Base-by-base conservation (phyloP, 352 stramenopile species). In the Achlya hypogyna region DNA sequence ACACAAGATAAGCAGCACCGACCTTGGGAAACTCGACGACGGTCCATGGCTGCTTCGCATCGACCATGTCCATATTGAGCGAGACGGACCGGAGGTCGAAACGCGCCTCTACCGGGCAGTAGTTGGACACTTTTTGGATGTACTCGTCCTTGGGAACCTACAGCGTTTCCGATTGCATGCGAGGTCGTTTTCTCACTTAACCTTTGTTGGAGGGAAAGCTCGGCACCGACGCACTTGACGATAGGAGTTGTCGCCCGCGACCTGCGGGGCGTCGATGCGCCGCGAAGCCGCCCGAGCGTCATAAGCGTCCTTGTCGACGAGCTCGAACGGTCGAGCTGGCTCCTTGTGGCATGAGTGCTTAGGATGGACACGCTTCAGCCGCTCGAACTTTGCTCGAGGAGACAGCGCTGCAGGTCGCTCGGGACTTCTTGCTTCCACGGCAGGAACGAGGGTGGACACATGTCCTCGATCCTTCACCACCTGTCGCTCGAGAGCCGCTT, bases 1-100 rank as follows among this genome's bases (percentile, higher is more conserved):
- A n/a, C n/a, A n/a, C n/a, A n/a, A n/a, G n/a, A n/a, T n/a, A n/a
- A n/a, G n/a, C n/a, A n/a, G n/a, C n/a, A n/a, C n/a, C n/a, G n/a
- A 23, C 45, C 40, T 75, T 77, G 10, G 78, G 78, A 47, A 86
- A 86, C 25, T 77, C 51, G 35, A 82, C 72, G 2, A 82, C 56
- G 4, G 54, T 64, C 76, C 78, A 86, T n/a, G 69, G 68, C 4
- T 59, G 51, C n/a, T 70, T 38, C 32, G 54, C 43, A 4, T 63
- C 62, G 20, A 72, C 51, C 1, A 60, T 69, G 18, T 43, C 38
- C 4, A 31, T 43, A 16, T 65, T n/a, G 16, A 75, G 51, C 14
- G 29, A 51, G 10, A 75, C 75, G 38, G 65, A 76, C 31, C 64
- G 53, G 23, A 78, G 42, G 40, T 75, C 69, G 1, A 51, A 58